These are phyloP conservation scores for Bryoerythrophyllum caledonicum DNA, from an alignment of 225 moss, liverwort and hornwort genomes.

Conservation along the genomic window DNA sequence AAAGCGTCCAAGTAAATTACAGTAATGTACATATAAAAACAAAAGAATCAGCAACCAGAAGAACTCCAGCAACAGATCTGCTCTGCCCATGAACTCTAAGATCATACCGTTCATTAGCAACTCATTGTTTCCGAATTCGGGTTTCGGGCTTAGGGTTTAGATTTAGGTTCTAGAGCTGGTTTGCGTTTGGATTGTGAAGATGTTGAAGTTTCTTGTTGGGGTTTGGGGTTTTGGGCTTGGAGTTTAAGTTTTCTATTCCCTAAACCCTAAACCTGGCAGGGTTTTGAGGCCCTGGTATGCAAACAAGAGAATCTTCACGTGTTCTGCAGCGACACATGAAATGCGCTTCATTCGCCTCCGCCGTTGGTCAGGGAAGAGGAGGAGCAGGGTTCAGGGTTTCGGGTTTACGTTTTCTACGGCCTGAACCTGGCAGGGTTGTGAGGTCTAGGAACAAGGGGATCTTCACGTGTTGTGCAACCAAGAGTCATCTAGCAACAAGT, in stretches of 20 bases:
- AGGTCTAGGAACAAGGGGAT: background rate
- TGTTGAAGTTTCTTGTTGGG: no score
- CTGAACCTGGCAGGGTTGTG: background rate
- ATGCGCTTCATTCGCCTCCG: slow-evolving; percentile 95
- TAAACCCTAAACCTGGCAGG: slow-evolving; percentile 61
- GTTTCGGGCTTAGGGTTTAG: no score
- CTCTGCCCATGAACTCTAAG: slow-evolving; percentile 49
- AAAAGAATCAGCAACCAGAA: slow-evolving; percentile 44
- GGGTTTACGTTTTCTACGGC: slow-evolving; percentile 25
- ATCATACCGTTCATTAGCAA: slow-evolving; percentile 59
- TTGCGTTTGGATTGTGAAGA: no score
- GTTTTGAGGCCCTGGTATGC: no score
- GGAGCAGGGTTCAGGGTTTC: slow-evolving; percentile 21
- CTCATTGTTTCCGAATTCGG: slow-evolving; percentile 45
- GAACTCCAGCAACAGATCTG: slow-evolving; percentile 54
- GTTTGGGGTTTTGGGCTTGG: no score
- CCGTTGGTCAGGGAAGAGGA: slow-evolving; percentile 74
- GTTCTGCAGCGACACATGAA: slow-evolving; percentile 63
- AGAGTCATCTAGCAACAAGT: slow-evolving; percentile 61
- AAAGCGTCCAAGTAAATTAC: no score
- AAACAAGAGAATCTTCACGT: no score
- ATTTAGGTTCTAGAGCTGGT: no score
- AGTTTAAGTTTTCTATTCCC: no score
- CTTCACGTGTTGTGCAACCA: slow-evolving; percentile 54
- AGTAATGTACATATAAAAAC: background rate